Conservation (phyloP, 805 yeast species). For the Metschnikowia similis region DNA sequence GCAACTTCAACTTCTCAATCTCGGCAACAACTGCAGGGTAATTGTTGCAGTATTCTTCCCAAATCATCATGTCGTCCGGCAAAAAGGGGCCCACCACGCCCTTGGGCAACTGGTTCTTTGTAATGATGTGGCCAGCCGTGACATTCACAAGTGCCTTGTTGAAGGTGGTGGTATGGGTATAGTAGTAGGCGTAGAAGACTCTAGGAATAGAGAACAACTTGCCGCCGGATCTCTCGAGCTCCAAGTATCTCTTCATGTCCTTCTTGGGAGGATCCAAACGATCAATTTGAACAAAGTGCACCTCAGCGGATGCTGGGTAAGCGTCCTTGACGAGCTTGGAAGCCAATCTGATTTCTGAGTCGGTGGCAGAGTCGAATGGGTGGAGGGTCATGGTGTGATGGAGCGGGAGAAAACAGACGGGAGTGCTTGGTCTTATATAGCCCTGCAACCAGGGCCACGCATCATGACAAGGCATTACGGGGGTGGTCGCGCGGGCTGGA, state of each 20-base stretch:
- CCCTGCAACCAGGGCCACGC: neutral
- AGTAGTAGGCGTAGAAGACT: slow-evolving; percentile 65
- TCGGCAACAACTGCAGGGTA: slow-evolving; percentile 63
- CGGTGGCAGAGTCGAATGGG: slow-evolving; percentile 59
- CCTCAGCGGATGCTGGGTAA: slow-evolving; percentile 46
- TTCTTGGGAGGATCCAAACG: slow-evolving; percentile 76
- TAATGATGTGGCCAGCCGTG: slow-evolving; percentile 56
- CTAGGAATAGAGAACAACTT: slow-evolving; percentile 61
- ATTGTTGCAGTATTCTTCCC: slow-evolving; percentile 46
- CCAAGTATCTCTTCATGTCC: slow-evolving; percentile 61
- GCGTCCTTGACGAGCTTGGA: slow-evolving; percentile 58
- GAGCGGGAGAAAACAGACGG: neutral
- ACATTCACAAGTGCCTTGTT: slow-evolving; percentile 72
- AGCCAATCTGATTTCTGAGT: slow-evolving; percentile 54
- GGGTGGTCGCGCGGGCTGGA: neutral
- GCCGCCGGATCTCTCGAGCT: slow-evolving; percentile 52
- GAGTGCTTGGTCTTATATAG: neutral
- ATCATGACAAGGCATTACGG: too few species aligned
- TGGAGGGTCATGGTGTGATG: slow-evolving; percentile 26
- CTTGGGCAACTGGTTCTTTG: slow-evolving; percentile 51
- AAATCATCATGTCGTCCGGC: slow-evolving; percentile 55
- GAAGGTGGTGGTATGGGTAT: slow-evolving; percentile 48
- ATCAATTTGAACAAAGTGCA: slow-evolving; percentile 65
- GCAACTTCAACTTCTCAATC: slow-evolving; percentile 62
- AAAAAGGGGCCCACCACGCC: slow-evolving; percentile 70